Evolutionary conservation across 257 asterid species (phyloP).

Genomic region (Rehmannia glutinosa): DNA sequence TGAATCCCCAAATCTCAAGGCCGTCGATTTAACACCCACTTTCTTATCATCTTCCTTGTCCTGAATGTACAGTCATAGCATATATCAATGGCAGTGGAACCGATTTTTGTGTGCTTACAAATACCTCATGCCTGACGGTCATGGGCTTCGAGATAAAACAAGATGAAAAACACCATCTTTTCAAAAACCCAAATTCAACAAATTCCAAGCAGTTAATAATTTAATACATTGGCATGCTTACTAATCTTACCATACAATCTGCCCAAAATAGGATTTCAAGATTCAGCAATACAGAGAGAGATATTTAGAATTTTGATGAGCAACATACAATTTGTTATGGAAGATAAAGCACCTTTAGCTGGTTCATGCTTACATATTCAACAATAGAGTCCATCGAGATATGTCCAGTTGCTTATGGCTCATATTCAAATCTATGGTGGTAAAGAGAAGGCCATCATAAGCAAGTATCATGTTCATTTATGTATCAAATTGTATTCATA

Average conservation of each 20-base stretch:
- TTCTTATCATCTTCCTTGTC: conserved; percentile 80
- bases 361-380: background rate
- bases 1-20: conserved; percentile 78
- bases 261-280: background rate
- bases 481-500: conserved; percentile 2
- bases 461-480: background rate
- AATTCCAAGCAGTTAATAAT: conserved; percentile 6
- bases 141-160: background rate
- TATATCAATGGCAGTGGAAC: background rate
- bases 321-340: conserved; percentile 1
- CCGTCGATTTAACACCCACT: conserved; percentile 93
- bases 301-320: background rate
- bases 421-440: conserved; percentile 6
- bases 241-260: background rate
- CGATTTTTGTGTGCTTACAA: background rate
- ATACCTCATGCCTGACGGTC: background rate
- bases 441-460: background rate
- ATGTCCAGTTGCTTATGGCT: conserved; percentile 7
- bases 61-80: conserved; percentile 33
- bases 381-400: background rate
- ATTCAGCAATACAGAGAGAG: conserved; percentile 1
- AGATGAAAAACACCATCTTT: conserved; percentile 1
- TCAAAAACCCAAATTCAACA: background rate
- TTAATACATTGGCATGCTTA: conserved; percentile 1
- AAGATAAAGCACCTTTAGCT: background rate